Evolutionary conservation across 768 basidiomycete genomes (phyloP).

Genomic region (Suillus luteus): DNA sequence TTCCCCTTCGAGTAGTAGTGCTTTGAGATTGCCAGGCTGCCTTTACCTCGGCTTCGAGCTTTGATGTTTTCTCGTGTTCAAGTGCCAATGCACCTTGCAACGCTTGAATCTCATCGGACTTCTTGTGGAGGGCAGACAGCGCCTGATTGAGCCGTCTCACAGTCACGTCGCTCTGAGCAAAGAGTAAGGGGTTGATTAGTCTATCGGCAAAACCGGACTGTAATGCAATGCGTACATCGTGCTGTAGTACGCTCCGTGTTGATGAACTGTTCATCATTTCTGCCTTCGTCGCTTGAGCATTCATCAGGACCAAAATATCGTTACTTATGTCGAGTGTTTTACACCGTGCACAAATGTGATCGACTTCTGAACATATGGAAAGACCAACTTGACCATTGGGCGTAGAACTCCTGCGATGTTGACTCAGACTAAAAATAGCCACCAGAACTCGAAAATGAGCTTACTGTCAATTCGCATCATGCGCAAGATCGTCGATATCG

Average conservation of each 20-base stretch:
- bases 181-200: neutral
- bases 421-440: too few relatives aligned
- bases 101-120: conserved; percentile 51
- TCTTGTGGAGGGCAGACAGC: conserved; percentile 47
- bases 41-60: conserved; percentile 24
- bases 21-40: conserved; percentile 19
- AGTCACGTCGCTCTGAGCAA: conserved; percentile 28
- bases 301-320: conserved; percentile 15
- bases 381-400: too few relatives aligned
- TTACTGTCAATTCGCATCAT: too few relatives aligned
- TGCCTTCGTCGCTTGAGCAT: conserved; percentile 23
- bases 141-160: conserved; percentile 43
- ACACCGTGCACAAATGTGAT: too few relatives aligned
- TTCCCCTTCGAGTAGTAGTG: neutral
- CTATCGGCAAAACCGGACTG: neutral
- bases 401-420: too few relatives aligned
- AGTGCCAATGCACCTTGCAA: conserved; percentile 34
- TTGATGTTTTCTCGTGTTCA: conserved; percentile 21
- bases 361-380: too few relatives aligned
- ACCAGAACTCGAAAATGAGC: too few relatives aligned
- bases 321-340: too few relatives aligned
- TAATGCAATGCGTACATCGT: conserved; percentile 22
- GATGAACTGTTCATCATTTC: conserved; percentile 31
- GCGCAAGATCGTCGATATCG: too few relatives aligned
- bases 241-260: conserved; percentile 18